A percentile compares a stretch with the other conserved stretches of the same genome.
These are phyloP conservation scores for Bipolaris cookei DNA, from an alignment of 2,329 filamentous ascomycete species.

Conservation along the genomic window DNA sequence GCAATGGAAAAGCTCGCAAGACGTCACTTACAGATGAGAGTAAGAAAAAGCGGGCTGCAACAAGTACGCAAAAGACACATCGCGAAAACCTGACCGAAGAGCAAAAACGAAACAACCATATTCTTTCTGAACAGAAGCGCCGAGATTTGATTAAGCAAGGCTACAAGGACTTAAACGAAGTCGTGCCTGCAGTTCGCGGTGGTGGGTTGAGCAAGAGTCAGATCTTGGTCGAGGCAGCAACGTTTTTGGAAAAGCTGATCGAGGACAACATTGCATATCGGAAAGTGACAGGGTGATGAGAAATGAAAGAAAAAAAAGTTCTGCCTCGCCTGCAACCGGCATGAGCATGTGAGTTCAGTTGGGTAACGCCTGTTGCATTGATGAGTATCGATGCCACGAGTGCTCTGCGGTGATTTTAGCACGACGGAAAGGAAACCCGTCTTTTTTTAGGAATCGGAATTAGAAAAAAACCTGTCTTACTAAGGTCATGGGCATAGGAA, in stretches of 20 bases:
- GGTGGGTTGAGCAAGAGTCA: constrained; percentile 84
- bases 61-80: constrained; percentile 36
- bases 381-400: neutral
- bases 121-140: constrained; percentile 85
- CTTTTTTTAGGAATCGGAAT: too few species aligned
- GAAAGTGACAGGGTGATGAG: neutral
- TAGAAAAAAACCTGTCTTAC: neutral
- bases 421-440: neutral
- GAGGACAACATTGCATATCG: constrained; percentile 62
- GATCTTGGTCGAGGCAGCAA: constrained; percentile 75
- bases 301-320: too few species aligned
- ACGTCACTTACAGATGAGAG: constrained; percentile 22
- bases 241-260: constrained; percentile 77
- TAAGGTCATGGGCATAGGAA: neutral
- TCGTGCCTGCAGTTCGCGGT: constrained; percentile 76
- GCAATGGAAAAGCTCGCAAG: constrained; percentile 33
- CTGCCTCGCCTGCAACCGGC: neutral
- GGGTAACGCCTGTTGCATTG: neutral
- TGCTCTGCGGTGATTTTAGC: neutral
- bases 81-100: constrained; percentile 72
- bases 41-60: constrained; percentile 39
- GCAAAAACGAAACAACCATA: constrained; percentile 85
- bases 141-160: constrained; percentile 81
- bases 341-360: neutral
- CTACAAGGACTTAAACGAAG: constrained; percentile 77